Evolutionary conservation across 2,329 filamentous ascomycete genomes (phyloP), one percentile per base, ranked within the genome.

Genomic region (Colletotrichum sojae): DNA sequence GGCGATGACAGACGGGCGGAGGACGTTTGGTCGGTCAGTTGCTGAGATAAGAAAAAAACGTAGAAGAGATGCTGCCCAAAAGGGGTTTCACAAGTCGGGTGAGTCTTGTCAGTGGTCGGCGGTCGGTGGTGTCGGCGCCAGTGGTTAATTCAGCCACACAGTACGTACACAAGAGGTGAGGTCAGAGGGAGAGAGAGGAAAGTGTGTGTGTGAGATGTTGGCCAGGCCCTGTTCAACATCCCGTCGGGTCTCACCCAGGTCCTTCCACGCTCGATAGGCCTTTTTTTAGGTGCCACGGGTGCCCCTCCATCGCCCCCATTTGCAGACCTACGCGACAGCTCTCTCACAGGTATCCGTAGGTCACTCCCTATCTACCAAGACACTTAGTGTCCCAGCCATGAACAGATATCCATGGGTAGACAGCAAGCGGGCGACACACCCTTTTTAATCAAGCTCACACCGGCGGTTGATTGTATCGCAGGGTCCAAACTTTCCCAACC

Each of bases 201-300:
- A 10, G 31, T 36, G 31, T 36, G 31, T 36, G 31, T 36, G 31
- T 36, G 31, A 9, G 31, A 36, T 36, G 31, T 10, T 36, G 31
- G 31, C 36, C 25, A 18, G 15, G 9, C 49, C n/a, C 43, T 52
- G 53, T 68, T 45, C 61, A 68, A 55, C 31, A 10, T 10, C 8
- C 49, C 13, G 54, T 59, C 36, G 20, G 27, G 56, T 65, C 39
- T 59, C 49, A 54, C 54, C 59, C 39, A 39, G 46, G 46, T 60
- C 57, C 31, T 49, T 52, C 57, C 46, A 56, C 13, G 57, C 51
- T 52, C 52, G 51, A 56, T 15, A 55, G 51, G 52, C 46, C 55
- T 66, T 69, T 60, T 66, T 66, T 67, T 69, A 61, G 62, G 55
- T 67, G 39, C 67, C 62, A 67, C 67, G 67, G 51, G 55, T 56